Evolutionary conservation across 129 eudicot genomes (phyloP), one percentile per base, ranked within the genome.

Genomic region (Flaveria brownii): DNA sequence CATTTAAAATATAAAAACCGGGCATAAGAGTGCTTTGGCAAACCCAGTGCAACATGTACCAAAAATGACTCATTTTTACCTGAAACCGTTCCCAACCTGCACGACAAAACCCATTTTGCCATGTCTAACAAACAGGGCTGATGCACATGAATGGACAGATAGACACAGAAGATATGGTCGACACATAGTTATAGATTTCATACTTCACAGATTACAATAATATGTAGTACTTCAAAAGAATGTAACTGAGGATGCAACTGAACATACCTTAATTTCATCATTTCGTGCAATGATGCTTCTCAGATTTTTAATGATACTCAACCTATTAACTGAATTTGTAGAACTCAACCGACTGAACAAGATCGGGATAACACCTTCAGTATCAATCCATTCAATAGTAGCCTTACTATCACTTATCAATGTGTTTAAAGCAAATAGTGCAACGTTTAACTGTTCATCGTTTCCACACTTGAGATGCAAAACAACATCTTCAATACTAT

Each of bases 401-500:
- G 87, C 72, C 75, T 23, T 66, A 42, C 66, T 64, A 41, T 89
- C 88, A 18, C 46, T 72, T 65, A 94, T 75, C 77, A 89, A 73
- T 6, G 46, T 60, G 36, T 76, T 57, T 14, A 94, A 82, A 7
- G 75, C 72, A 51, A 52, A 50, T 73, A 94, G 87, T 4, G 96
- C 87, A 59, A 54, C 11, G 59, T 80, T 87, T 46, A 94, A 70
- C 50, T 78, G 81, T 47, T 89, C 98, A 78, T 86, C 96, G 64
- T 81, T 55, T n/a, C 93, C 97, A 81, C 88, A 84, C 85, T 87
- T 91, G 7, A 93, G 81, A 62, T 87, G 83, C 85, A 85, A 54
- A 39, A 81, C 84, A 47, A 88, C 79, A 72, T 90, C 95, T 72
- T 87, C 97, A 57, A 75, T 57, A 39, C 67, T 85, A 47, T 74